Percentiles rank a stretch among this genome's conserved stretches.
Conservation (phyloP, 352 stramenopile genomes). For the Phytophthora constricta region DNA sequence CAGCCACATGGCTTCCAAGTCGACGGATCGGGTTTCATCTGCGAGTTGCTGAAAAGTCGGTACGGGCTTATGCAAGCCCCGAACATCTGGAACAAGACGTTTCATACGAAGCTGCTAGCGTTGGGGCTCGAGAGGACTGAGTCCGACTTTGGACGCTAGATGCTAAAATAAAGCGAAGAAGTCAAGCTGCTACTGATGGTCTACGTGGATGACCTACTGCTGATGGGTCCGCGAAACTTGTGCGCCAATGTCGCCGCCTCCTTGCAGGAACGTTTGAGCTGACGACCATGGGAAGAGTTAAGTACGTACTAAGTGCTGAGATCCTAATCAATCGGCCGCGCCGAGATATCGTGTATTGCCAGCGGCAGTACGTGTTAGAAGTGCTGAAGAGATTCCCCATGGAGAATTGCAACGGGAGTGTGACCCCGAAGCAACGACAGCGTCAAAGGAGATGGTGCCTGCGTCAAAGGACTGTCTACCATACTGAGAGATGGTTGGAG, state of each 20-base stretch:
- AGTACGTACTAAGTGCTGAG: not conserved
- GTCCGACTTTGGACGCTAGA: constrained; percentile 9
- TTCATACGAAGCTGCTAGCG: too few relatives aligned
- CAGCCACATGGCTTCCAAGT: constrained; percentile 8
- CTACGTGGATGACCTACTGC: constrained; percentile 7
- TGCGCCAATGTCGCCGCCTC: not conserved
- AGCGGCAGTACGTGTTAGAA: not conserved
- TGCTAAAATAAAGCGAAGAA: not conserved
- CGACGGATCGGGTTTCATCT: not conserved
- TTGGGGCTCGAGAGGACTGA: constrained; percentile 1
- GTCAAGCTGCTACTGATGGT: not conserved
- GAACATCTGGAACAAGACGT: too few relatives aligned
- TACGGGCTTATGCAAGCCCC: constrained; percentile 14
- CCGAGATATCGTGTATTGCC: too few relatives aligned
- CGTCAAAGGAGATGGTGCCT: not conserved
- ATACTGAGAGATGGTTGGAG: constrained; percentile 18
- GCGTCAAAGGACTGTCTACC: constrained; percentile 1
- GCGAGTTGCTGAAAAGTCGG: not conserved
- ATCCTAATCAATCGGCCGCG: constrained; percentile 4
- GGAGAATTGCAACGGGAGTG: not conserved
- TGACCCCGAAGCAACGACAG: not conserved
- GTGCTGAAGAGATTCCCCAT: not conserved
- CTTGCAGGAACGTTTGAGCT: constrained; percentile 4
- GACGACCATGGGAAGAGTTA: not conserved
- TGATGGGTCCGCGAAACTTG: not conserved